Conservation (phyloP, 2,329 filamentous ascomycete genomes). For the Aspergillus intermedius region DNA sequence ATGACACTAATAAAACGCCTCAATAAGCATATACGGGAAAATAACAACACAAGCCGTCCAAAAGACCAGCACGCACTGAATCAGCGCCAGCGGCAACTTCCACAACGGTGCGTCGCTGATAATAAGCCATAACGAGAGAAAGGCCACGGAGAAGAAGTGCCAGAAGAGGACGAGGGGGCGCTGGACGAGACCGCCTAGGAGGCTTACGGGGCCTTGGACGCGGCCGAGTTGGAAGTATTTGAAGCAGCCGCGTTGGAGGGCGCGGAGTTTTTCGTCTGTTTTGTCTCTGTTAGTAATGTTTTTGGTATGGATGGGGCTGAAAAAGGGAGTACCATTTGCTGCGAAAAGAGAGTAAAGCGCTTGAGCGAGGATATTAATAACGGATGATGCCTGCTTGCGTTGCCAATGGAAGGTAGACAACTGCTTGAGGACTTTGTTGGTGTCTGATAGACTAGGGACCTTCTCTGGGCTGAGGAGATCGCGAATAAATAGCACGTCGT, state of each 20-base stretch:
- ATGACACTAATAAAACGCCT: constrained; percentile 40
- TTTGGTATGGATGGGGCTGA: background rate
- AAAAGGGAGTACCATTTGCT: constrained; percentile 53
- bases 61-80: constrained; percentile 63
- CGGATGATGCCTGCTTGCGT: constrained; percentile 72
- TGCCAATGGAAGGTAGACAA: constrained; percentile 78
- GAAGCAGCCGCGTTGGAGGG: constrained; percentile 86
- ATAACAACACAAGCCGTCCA: constrained; percentile 78
- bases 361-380: constrained; percentile 97
- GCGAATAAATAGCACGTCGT: constrained; percentile 75
- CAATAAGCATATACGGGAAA: constrained; percentile 69
- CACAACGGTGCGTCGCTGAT: constrained; percentile 45
- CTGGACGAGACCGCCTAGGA: constrained; percentile 75
- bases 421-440: constrained; percentile 57
- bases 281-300: constrained; percentile 1
- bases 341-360: constrained; percentile 89
- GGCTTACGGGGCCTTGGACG: constrained; percentile 69
- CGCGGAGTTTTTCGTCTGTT: constrained; percentile 61
- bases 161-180: constrained; percentile 72
- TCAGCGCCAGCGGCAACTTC: constrained; percentile 58
- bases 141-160: constrained; percentile 92
- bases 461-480: constrained; percentile 63
- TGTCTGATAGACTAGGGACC: constrained; percentile 65
- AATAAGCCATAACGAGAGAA: constrained; percentile 73
- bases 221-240: constrained; percentile 74